A percentile compares a stretch with the other conserved stretches of the same genome.
These are phyloP conservation scores for Ophiocordyceps camponoti-rufipedis DNA, from an alignment of 2,329 filamentous ascomycete genomes.

Conservation along the genomic window DNA sequence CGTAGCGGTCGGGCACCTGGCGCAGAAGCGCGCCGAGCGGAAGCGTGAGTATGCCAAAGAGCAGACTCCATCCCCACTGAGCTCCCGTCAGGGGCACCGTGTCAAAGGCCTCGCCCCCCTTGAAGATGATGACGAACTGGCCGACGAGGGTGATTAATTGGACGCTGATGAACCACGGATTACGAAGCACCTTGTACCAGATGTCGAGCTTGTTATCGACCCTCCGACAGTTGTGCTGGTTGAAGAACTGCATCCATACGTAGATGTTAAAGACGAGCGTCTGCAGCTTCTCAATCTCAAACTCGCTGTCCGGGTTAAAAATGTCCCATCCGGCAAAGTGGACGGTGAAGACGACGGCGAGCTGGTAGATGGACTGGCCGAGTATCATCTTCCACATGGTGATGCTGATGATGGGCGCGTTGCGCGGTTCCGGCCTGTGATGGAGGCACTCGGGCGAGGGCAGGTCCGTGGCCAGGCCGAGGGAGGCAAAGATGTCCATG, in stretches of 20 bases:
- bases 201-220: constrained; percentile 74
- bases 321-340: constrained; percentile 42
- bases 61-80: constrained; percentile 53
- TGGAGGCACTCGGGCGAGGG: constrained; percentile 36
- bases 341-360: constrained; percentile 38
- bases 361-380: constrained; percentile 61
- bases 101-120: constrained; percentile 50
- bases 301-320: constrained; percentile 28
- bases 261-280: constrained; percentile 75
- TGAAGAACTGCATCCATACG: constrained; percentile 84
- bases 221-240: constrained; percentile 61
- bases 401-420: constrained; percentile 51
- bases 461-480: constrained; percentile 43
- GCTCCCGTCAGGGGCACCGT: constrained; percentile 39
- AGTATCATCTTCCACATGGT: constrained; percentile 88
- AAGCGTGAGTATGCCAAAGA: constrained; percentile 49
- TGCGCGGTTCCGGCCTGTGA: constrained; percentile 56
- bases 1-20: constrained; percentile 18
- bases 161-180: constrained; percentile 60
- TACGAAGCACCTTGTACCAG: constrained; percentile 50
- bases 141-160: constrained; percentile 48
- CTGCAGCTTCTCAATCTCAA: constrained; percentile 20
- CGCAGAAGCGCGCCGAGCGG: constrained; percentile 33
- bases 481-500: constrained; percentile 51
- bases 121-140: constrained; percentile 54